These are phyloP conservation scores for Alnus rubra DNA, from an alignment of 306 rosid species.

Conservation along the genomic window DNA sequence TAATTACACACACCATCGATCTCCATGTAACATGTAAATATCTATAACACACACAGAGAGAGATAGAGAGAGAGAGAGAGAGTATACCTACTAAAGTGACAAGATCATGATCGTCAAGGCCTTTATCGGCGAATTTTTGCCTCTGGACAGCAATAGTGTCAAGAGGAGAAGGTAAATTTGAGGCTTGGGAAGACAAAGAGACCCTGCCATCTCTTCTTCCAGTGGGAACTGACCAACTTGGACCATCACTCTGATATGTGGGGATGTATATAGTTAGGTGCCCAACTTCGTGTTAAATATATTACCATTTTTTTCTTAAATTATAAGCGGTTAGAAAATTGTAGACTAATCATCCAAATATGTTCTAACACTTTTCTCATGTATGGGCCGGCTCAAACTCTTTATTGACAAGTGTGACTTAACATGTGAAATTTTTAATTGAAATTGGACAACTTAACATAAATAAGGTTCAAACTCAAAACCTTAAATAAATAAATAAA, in stretches of 20 bases:
- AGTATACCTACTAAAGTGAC: conserved; percentile 66
- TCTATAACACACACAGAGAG: neutral
- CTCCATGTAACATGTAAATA: neutral
- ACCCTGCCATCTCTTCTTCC: conserved; percentile 71
- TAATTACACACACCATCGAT: neutral
- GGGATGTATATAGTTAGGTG: neutral
- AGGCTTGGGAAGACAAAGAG: conserved; percentile 52
- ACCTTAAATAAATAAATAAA: no score
- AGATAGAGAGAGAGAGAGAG: no score
- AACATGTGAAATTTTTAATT: no score
- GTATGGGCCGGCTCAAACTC: no score
- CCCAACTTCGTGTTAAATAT: neutral
- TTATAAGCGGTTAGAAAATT: no score
- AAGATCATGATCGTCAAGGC: conserved; percentile 68
- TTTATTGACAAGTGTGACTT: no score
- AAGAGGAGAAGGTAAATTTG: conserved; percentile 75
- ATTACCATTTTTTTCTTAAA: no score
- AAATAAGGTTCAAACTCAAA: no score
- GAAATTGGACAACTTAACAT: no score
- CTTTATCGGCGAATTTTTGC: conserved; percentile 68
- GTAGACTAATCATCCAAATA: no score
- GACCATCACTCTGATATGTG: conserved; percentile 55
- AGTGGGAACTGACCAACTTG: conserved; percentile 70
- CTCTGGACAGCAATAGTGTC: conserved; percentile 57
- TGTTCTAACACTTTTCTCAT: no score